A percentile compares a stretch with the other conserved stretches of the same genome.
Evolutionary conservation across 2,329 filamentous ascomycete species (phyloP).

Genomic region (Pyricularia grisea): DNA sequence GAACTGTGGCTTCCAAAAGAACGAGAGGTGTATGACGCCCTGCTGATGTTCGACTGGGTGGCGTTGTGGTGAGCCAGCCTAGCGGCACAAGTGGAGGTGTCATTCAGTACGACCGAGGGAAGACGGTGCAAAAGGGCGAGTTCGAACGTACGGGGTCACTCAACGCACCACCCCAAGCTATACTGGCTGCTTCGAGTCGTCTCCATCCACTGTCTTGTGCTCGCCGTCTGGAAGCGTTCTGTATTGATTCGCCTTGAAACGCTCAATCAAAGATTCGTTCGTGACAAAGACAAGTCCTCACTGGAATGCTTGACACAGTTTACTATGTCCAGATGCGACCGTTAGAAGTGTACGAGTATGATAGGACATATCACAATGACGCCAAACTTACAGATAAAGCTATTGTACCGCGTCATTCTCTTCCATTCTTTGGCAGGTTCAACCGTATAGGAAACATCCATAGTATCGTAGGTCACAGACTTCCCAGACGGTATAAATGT

Average conservation of each 20-base stretch:
- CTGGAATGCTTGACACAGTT: slow-evolving; percentile 47
- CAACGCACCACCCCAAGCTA: too few relatives aligned
- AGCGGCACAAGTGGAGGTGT: too few relatives aligned
- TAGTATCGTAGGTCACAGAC: slow-evolving; percentile 41
- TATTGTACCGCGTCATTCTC: slow-evolving; percentile 52
- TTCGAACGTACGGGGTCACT: too few relatives aligned
- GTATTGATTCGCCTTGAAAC: slow-evolving; percentile 33
- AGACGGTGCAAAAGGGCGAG: too few relatives aligned
- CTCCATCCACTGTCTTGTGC: slow-evolving; percentile 40
- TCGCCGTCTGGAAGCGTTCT: slow-evolving; percentile 13
- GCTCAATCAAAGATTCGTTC: slow-evolving; percentile 46
- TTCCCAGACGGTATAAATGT: slow-evolving; percentile 39
- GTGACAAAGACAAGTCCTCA: slow-evolving; percentile 40
- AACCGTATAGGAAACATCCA: slow-evolving; percentile 46
- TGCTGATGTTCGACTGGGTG: too few relatives aligned
- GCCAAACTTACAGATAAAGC: slow-evolving; percentile 46
- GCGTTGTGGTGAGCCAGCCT: too few relatives aligned
- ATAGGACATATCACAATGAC: background rate
- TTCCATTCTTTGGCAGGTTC: slow-evolving; percentile 41
- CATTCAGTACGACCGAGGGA: too few relatives aligned
- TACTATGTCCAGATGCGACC: slow-evolving; percentile 25
- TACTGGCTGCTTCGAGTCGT: too few relatives aligned
- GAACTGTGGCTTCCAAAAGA: too few relatives aligned
- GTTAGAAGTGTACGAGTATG: background rate
- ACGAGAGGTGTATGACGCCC: too few relatives aligned